Conservation (phyloP, 202 grass and related monocot species). For the Schoenoplectus tabernaemontani region DNA sequence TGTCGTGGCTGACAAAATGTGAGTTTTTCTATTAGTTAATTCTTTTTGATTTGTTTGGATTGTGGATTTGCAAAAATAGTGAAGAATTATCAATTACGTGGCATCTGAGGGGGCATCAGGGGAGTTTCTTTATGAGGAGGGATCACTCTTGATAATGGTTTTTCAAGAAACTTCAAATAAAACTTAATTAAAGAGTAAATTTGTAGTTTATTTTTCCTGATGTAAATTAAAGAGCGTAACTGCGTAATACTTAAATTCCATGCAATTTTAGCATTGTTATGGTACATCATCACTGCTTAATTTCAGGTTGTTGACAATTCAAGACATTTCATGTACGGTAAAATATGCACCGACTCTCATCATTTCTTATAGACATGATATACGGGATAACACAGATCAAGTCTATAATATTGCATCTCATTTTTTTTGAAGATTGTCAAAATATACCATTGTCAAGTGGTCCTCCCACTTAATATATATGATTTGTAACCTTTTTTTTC, state of each 20-base stretch:
- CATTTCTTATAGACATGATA: neutral
- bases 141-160: neutral
- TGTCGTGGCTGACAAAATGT: constrained; percentile 56
- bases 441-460: neutral
- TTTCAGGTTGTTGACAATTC: too few species aligned
- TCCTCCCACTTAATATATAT: too few species aligned
- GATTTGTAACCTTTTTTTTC: too few species aligned
- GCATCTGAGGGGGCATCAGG: constrained; percentile 4
- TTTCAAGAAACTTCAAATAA: neutral
- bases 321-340: too few species aligned
- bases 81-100: constrained; percentile 1
- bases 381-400: too few species aligned
- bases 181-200: neutral
- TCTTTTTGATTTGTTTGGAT: too few species aligned
- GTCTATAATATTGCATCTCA: neutral
- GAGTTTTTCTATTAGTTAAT: constrained; percentile 16
- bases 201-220: neutral
- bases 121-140: neutral
- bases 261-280: too few species aligned
- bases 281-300: too few species aligned
- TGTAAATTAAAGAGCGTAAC: neutral
- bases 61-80: constrained; percentile 10
- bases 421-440: neutral
- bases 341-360: too few species aligned
- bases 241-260: neutral